These are phyloP conservation scores for Elaeis guineensis DNA, from an alignment of 176 grass and related monocot genomes.

Conservation along the genomic window DNA sequence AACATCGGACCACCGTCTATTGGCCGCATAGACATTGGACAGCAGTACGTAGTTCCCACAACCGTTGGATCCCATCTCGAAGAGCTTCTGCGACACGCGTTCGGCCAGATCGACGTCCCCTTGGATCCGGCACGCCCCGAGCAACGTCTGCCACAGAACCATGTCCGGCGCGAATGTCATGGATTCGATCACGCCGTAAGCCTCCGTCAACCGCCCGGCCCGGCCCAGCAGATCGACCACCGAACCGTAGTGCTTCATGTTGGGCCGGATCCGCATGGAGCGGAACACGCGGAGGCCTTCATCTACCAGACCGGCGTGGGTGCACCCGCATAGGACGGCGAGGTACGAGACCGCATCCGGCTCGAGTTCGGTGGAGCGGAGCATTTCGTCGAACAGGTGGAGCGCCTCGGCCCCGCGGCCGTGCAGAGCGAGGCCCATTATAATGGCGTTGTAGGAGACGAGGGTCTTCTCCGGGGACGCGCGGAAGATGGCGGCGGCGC, in stretches of 20 bases:
- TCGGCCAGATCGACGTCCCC: constrained; percentile 64
- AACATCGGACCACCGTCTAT: constrained; percentile 58
- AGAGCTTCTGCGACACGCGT: constrained; percentile 41
- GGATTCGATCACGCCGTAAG: constrained; percentile 42
- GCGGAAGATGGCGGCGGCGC: constrained; percentile 49
- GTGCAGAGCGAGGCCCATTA: constrained; percentile 60
- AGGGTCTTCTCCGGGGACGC: constrained; percentile 32
- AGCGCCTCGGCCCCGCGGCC: constrained; percentile 49
- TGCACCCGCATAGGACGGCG: constrained; percentile 57
- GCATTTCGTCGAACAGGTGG: constrained; percentile 69
- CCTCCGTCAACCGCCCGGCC: constrained; percentile 50
- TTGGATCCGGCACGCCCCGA: constrained; percentile 57
- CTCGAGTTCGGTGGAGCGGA: constrained; percentile 16
- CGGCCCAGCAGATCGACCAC: constrained; percentile 76
- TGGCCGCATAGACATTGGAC: constrained; percentile 75
- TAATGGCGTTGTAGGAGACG: constrained; percentile 64
- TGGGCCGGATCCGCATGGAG: constrained; percentile 50
- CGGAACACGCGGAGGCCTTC: constrained; percentile 62
- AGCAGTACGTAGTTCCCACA: constrained; percentile 89
- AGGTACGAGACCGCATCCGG: constrained; percentile 72
- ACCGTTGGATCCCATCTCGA: constrained; percentile 58
- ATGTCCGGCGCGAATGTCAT: constrained; percentile 69
- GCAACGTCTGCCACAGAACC: constrained; percentile 80
- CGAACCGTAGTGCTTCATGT: constrained; percentile 72
- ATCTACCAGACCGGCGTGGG: constrained; percentile 70